A percentile compares a stretch with the other conserved stretches of the same genome.
Evolutionary conservation across 768 basidiomycete species (phyloP).

Genomic region (Rhizopogon roseolus): DNA sequence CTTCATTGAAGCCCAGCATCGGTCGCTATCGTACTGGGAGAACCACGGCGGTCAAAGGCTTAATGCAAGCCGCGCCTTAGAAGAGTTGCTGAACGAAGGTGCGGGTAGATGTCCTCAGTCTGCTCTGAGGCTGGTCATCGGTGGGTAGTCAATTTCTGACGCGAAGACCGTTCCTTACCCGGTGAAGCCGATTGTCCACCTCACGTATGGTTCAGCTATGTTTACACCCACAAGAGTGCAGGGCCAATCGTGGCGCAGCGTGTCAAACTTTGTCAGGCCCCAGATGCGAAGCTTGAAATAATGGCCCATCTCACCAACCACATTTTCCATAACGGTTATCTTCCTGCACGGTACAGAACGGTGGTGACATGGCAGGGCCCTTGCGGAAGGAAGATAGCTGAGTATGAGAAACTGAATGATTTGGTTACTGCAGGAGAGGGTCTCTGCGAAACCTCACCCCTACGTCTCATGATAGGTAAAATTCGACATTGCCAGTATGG

Average conservation of each 20-base stretch:
- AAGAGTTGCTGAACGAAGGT: conserved; percentile 32
- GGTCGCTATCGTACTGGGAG: conserved; percentile 42
- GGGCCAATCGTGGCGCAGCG: conserved; percentile 36
- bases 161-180: not conserved
- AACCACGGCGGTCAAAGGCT: conserved; percentile 33
- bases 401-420: conserved; percentile 20
- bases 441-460: conserved; percentile 12
- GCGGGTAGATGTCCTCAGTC: conserved; percentile 38
- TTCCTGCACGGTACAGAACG: conserved; percentile 28
- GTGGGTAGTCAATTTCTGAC: conserved; percentile 21
- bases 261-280: conserved; percentile 30
- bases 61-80: conserved; percentile 29
- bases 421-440: conserved; percentile 16
- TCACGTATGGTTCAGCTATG: conserved; percentile 41
- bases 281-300: conserved; percentile 29
- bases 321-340: conserved; percentile 37
- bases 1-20: conserved; percentile 39
- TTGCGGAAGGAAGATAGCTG: conserved; percentile 30
- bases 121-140: conserved; percentile 42
- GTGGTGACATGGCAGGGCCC: conserved; percentile 37
- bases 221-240: conserved; percentile 29
- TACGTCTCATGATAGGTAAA: conserved; percentile 16
- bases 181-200: conserved; percentile 34
- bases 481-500: not conserved
- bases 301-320: conserved; percentile 46